A percentile compares a stretch with the other conserved stretches of the same genome.
These are phyloP conservation scores for Stephania yunnanensis DNA, from an alignment of 164 flowering plant species.

Conservation along the genomic window DNA sequence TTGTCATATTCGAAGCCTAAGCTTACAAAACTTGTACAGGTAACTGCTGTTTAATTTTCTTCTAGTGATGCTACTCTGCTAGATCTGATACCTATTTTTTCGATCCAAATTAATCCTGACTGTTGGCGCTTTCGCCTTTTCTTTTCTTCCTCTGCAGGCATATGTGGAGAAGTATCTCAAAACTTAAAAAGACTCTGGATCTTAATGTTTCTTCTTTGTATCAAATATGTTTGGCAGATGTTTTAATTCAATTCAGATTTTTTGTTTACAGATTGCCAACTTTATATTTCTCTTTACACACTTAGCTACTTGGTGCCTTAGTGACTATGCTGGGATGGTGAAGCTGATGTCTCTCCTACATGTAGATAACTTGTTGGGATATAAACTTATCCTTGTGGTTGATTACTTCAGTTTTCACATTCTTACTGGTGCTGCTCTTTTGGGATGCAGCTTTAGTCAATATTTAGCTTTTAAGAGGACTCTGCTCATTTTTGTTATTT, in stretches of 20 bases:
- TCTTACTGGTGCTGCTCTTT: background rate
- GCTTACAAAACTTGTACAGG: constrained; percentile 85
- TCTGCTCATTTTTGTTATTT: background rate
- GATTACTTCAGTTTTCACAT: background rate
- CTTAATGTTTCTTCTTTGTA: constrained; percentile 8
- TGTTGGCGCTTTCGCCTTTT: background rate
- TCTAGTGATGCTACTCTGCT: background rate
- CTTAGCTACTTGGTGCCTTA: background rate
- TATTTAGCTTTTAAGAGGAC: background rate
- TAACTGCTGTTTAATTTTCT: constrained; percentile 18
- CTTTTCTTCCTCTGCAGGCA: constrained; percentile 24
- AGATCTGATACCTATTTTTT: background rate
- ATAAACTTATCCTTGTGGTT: background rate
- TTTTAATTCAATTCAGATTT: background rate
- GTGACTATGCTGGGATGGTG: background rate
- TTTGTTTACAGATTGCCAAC: background rate
- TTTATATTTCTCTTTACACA: background rate
- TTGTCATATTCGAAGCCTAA: constrained; percentile 61
- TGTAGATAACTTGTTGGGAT: background rate
- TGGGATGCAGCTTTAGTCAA: background rate
- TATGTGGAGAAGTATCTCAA: constrained; percentile 34
- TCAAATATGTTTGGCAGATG: background rate
- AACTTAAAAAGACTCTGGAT: constrained; percentile 14
- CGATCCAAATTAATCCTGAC: background rate
- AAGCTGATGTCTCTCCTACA: background rate